Conservation (phyloP, 768 basidiomycete genomes). For the Mycena polygramma region DNA sequence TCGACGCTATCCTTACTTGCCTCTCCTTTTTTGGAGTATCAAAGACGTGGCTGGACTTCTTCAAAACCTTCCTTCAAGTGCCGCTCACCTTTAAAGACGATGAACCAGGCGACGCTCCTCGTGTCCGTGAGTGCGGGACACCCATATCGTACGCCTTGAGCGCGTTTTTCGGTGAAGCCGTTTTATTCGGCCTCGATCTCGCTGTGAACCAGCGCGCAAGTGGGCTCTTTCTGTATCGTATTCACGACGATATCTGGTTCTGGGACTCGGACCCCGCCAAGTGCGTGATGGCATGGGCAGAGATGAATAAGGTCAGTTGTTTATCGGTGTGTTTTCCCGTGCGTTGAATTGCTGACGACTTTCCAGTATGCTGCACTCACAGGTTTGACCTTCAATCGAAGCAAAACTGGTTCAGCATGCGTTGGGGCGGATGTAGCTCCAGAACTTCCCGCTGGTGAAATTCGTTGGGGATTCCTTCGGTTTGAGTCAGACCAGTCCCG, state of each 20-base stretch:
- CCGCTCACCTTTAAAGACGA: conserved; percentile 13
- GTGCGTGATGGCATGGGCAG: conserved; percentile 9
- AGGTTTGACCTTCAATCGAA: background rate
- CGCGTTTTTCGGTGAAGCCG: conserved; percentile 11
- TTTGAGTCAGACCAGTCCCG: conserved; percentile 6
- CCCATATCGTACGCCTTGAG: conserved; percentile 10
- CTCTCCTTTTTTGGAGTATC: conserved; percentile 4
- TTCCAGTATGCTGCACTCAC: conserved; percentile 6
- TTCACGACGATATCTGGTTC: conserved; percentile 15
- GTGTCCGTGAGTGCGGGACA: conserved; percentile 7
- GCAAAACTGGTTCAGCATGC: conserved; percentile 10
- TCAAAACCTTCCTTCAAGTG: conserved; percentile 1
- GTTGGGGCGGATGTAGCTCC: background rate
- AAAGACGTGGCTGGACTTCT: conserved; percentile 1
- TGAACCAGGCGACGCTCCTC: conserved; percentile 5
- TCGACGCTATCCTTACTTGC: conserved; percentile 8
- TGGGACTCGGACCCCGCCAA: conserved; percentile 8
- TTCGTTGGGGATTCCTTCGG: conserved; percentile 8
- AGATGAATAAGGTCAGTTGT: conserved; percentile 4
- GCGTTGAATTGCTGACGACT: background rate
- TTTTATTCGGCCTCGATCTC: conserved; percentile 8
- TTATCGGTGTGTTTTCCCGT: background rate
- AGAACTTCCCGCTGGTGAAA: conserved; percentile 8
- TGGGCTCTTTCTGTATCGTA: conserved; percentile 6
- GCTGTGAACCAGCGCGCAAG: conserved; percentile 1